Base-by-base conservation (phyloP, 805 yeast species). In the Debaryomyces castellii region DNA sequence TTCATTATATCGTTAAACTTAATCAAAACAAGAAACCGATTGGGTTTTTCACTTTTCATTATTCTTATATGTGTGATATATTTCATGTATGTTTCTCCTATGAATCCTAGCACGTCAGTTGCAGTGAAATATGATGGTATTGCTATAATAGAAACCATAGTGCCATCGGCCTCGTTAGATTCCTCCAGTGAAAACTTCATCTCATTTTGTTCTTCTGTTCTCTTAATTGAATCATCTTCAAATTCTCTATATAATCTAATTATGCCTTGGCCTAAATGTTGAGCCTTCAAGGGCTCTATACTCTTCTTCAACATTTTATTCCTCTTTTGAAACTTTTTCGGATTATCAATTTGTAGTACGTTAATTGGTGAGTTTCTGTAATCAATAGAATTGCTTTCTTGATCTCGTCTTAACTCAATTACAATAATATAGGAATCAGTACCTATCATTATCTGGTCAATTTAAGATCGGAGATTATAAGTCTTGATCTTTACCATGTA, bases 111-210 rank as follows among this genome's bases (percentile, higher is more conserved):
- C 20, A 91, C 60, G 55, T 90, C 97, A 20, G 89, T 85, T 0
- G 92, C 87, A 0, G 96, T 83, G 63, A 90, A 85, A 60, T 90
- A 91, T 9, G 87, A 82, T 0, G 97, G 97, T 0, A 90, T 83
- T 0, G 95, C 90, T n/a, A 89, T 63, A 16, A 89, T 86, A 1
- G 92, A 82, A 3, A 88, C 80, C 67, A 86, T 85, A 1, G 89
- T 78, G 28, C 77, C 82, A 57, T 83, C 85, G 0, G 82, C 82
- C 10, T 51, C 54, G 21, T 47, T 51, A 2, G 49, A 46, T 8
- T 64, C 23, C 56, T 48, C 20, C 43, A 21, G 22, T 16, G 17
- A 16, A 9, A n/a, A 23, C 11, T n/a, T 5, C 6, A 30, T 11
- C 8, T 39, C 21, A 9, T n/a, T n/a, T n/a, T n/a, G 4, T 21